Conservation (phyloP, 495 filamentous ascomycete genomes). For the Penicillium lividum region DNA sequence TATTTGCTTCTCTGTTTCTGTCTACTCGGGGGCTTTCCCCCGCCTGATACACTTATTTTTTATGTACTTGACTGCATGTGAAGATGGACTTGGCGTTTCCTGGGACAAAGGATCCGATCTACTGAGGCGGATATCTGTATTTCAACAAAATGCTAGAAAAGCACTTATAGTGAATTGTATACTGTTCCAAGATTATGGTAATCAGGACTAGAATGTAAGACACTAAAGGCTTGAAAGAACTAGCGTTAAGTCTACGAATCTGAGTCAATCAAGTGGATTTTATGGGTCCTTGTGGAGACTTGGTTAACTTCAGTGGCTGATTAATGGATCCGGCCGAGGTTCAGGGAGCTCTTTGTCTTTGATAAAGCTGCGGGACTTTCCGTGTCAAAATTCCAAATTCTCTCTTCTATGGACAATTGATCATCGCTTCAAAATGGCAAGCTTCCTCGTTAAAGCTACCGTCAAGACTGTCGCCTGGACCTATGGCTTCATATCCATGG, state of each 20-base stretch:
- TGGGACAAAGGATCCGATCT: conserved; percentile 5
- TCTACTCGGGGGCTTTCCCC: not conserved
- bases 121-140: conserved; percentile 11
- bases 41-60: conserved; percentile 1
- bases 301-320: not conserved
- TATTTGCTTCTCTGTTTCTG: not conserved
- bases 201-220: not conserved
- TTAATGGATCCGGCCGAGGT: conserved; percentile 2
- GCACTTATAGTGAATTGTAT: not conserved
- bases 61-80: conserved; percentile 20
- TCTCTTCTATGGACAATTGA: not conserved
- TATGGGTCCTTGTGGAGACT: not conserved
- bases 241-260: too few species aligned
- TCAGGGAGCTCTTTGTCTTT: not conserved
- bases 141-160: conserved; percentile 1
- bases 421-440: conserved; percentile 16
- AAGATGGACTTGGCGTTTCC: conserved; percentile 25
- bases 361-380: not conserved
- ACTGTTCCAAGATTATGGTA: not conserved
- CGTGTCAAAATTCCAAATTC: not conserved
- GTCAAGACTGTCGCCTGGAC: conserved; percentile 20
- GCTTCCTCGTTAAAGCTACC: conserved; percentile 18
- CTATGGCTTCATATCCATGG: conserved; percentile 41
- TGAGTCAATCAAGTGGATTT: too few species aligned
- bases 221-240: too few species aligned